Base-by-base conservation (phyloP, 1,139 yeast species). In the Candida dubliniensis region DNA sequence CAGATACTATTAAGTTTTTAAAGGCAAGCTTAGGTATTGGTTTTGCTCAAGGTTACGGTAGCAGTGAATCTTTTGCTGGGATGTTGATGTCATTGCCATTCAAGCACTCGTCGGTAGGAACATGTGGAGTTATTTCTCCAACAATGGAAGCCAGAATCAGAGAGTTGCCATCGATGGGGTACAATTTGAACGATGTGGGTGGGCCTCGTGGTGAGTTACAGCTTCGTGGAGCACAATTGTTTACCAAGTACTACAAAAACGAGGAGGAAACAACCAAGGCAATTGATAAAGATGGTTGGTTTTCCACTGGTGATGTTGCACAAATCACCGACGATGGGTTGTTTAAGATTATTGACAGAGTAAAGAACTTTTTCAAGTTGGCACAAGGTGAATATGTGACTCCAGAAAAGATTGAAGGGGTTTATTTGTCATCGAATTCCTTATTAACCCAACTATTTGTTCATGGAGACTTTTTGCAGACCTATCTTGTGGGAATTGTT, bases 371-470 rank as follows among this genome's bases (percentile, higher is more conserved):
- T 67, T 86, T 85, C 74, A 86, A 86, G 63, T 72, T 86, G 55
- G 78, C 91, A 1, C 95, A 86, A 63, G 95, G 95, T 47, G 95
- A 86, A 62, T 86, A 86, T 61, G 79, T 86, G 44, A 84, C 90
- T 2, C 91, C 93, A 2, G 95, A 86, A 59, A 82, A 79, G 61
- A 81, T 86, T 50, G 95, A 86, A 58, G 83, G 81, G 57, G 66
- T 69, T 23, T 84, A 85, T 56, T 66, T 82, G 38, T 73, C 86
- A 3, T 63, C 69, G 12, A 75, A 79, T 51, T 74, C 84, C 6
- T 59, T 77, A 18, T 57, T 79, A 24, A 64, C 77, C 8, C 90
- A 84, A 59, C 58, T 80, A 13, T 84, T 75, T 58, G 78, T 80
- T n/a, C 69, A 67, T 48, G 73, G 73, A 11, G 69, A 68, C 42